Evolutionary conservation across 768 basidiomycete species (phyloP).

Genomic region (Kwoniella newhampshirensis): DNA sequence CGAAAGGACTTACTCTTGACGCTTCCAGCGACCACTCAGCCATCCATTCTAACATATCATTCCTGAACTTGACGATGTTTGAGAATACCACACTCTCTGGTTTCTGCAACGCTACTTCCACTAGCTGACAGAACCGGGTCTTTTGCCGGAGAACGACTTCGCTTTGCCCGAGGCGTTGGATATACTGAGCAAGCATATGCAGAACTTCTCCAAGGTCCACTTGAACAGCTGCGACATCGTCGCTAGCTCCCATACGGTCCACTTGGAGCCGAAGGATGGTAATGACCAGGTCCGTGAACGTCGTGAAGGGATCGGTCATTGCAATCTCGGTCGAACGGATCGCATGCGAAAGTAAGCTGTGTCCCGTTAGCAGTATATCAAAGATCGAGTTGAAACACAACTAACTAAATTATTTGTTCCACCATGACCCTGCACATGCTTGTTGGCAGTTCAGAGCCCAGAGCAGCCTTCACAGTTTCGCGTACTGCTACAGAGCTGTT

Average conservation of each 20-base stretch:
- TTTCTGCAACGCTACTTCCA: slow-evolving; percentile 67
- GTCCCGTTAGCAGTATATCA: slow-evolving; percentile 3
- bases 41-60: slow-evolving; percentile 72
- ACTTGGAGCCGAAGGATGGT: slow-evolving; percentile 72
- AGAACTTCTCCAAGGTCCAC: slow-evolving; percentile 55
- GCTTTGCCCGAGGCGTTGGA: slow-evolving; percentile 63
- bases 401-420: slow-evolving; percentile 72
- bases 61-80: slow-evolving; percentile 67
- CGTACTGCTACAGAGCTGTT: slow-evolving; percentile 66
- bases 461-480: slow-evolving; percentile 75
- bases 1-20: slow-evolving; percentile 56
- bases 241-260: slow-evolving; percentile 65
- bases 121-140: slow-evolving; percentile 71
- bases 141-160: slow-evolving; percentile 64
- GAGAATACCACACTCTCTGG: slow-evolving; percentile 61
- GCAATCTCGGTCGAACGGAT: slow-evolving; percentile 24
- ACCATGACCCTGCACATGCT: slow-evolving; percentile 68
- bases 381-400: slow-evolving; percentile 44
- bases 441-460: slow-evolving; percentile 75
- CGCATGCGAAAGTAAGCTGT: slow-evolving; percentile 30
- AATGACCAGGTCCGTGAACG: slow-evolving; percentile 61
- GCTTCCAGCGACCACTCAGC: slow-evolving; percentile 73
- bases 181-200: slow-evolving; percentile 63
- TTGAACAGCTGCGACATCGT: slow-evolving; percentile 63
- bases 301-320: slow-evolving; percentile 32